Conservation (phyloP, 2,329 filamentous ascomycete species). For the Fusarium sp. region DNA sequence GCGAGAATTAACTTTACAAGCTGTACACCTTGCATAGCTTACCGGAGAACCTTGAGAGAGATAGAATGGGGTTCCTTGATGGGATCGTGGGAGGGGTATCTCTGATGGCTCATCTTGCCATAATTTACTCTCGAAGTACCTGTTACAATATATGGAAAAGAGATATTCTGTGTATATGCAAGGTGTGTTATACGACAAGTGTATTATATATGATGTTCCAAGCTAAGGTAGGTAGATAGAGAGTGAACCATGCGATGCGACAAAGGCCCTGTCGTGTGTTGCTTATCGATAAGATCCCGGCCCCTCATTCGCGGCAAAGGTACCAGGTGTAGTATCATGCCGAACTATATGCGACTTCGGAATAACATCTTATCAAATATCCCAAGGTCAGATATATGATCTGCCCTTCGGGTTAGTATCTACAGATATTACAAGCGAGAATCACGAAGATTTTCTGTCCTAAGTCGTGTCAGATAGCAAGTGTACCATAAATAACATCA, state of each 20-base stretch:
- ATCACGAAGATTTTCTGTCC: conserved; percentile 6
- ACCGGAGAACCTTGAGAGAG: conserved; percentile 82
- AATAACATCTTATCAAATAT: background rate
- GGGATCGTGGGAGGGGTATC: conserved; percentile 68
- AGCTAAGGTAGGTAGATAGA: background rate
- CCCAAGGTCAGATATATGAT: background rate
- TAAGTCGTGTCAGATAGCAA: conserved; percentile 4
- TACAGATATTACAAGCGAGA: conserved; percentile 23
- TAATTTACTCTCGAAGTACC: conserved; percentile 3
- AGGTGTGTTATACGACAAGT: background rate
- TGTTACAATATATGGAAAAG: background rate
- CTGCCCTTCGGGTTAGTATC: conserved; percentile 4
- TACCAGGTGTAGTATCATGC: background rate
- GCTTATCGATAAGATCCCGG: conserved; percentile 40
- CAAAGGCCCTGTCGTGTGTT: background rate
- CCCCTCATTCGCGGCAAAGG: conserved; percentile 13
- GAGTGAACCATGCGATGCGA: conserved; percentile 14
- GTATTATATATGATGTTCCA: background rate
- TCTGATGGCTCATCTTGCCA: conserved; percentile 68
- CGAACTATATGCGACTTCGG: conserved; percentile 4
- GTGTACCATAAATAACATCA: conserved; percentile 20
- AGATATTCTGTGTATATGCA: conserved; percentile 1
- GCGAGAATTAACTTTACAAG: conserved; percentile 2
- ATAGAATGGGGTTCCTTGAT: conserved; percentile 83
- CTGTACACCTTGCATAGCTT: conserved; percentile 40